Conservation (phyloP, 352 stramenopile genomes). For the Phytopythium cucurbitacearum region DNA sequence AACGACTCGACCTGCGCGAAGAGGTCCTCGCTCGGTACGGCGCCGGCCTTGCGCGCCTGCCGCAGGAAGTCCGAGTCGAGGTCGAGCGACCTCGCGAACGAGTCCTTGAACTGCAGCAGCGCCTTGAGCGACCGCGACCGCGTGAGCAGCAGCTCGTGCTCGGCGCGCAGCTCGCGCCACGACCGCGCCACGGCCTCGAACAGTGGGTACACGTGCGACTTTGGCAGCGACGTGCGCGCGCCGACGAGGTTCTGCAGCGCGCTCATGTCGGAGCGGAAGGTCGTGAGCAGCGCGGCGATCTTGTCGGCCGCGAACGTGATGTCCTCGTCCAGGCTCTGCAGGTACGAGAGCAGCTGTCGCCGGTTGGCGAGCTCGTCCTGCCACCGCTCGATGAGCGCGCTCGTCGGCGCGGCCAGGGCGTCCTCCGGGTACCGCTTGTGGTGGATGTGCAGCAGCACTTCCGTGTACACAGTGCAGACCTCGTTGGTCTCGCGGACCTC, state of each 20-base stretch:
- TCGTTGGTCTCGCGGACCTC: conserved; percentile 68
- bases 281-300: conserved; percentile 61
- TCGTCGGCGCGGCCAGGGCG: conserved; percentile 7
- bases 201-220: conserved; percentile 93
- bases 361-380: conserved; percentile 91
- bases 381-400: conserved; percentile 72
- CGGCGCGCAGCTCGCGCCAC: conserved; percentile 75
- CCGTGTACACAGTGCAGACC: conserved; percentile 75
- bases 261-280: conserved; percentile 62
- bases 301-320: conserved; percentile 81
- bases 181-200: conserved; percentile 88
- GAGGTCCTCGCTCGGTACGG: conserved; percentile 62
- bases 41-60: conserved; percentile 42
- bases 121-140: conserved; percentile 63
- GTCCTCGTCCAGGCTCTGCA: conserved; percentile 91
- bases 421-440: conserved; percentile 24
- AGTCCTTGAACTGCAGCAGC: conserved; percentile 74
- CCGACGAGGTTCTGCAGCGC: conserved; percentile 83
- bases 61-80: conserved; percentile 54
- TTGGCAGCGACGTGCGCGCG: conserved; percentile 84
- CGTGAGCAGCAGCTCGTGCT: conserved; percentile 68
- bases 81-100: conserved; percentile 51
- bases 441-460: conserved; percentile 73
- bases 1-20: conserved; percentile 69
- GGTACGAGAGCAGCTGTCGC: conserved; percentile 88